Evolutionary conservation across 2,329 filamentous ascomycete species (phyloP), one percentile per base, ranked within the genome.

Genomic region (Aspergillus texensis): DNA sequence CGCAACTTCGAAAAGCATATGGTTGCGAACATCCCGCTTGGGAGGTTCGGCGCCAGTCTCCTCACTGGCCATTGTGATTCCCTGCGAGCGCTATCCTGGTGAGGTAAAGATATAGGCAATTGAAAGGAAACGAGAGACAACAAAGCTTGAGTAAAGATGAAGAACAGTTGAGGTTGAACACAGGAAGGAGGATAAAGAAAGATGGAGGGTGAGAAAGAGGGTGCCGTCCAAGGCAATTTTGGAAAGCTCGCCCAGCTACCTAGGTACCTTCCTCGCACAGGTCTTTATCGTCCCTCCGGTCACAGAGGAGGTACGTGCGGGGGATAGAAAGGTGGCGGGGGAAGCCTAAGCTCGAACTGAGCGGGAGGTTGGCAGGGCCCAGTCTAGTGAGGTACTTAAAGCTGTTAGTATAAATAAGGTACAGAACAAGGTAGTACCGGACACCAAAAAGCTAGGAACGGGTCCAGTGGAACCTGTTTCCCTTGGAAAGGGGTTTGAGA

Each of bases 1-100:
- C 65, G 95, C 93, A 74, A 98, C 85, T 83, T 99, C 95, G 77
- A 99, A 99, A 71, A 99, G 91, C 75, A 96, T 85, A 82, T 98
- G 95, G 80, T 96, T 95, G 83, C 91, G 93, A 74, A 98, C 92
- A 81, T 98, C 94, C 74, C 88, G 77, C 73, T 76, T 83, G 68
- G 73, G 74, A 30, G 72, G 70, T 36, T 77, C 74, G 53, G 67
- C 62, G 32, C 50, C 48, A 45, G 34, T 43, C 26, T 60, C 66
- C 54, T 65, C 64, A 56, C 62, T 43, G 39, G 65, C 60, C 66
- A 65, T 69, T 19, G 62, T 61, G 48, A 56, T 53, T 56, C 28
- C 26, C 46, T 53, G 54, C 26, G 39, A 46, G 39, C 10, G 60
- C 32, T 52, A 52, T 11, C 16, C 16, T 19, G 28, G 30, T 2